Base-by-base conservation (phyloP, 2,329 filamentous ascomycete genomes). In the Stylonectria norvegica region DNA sequence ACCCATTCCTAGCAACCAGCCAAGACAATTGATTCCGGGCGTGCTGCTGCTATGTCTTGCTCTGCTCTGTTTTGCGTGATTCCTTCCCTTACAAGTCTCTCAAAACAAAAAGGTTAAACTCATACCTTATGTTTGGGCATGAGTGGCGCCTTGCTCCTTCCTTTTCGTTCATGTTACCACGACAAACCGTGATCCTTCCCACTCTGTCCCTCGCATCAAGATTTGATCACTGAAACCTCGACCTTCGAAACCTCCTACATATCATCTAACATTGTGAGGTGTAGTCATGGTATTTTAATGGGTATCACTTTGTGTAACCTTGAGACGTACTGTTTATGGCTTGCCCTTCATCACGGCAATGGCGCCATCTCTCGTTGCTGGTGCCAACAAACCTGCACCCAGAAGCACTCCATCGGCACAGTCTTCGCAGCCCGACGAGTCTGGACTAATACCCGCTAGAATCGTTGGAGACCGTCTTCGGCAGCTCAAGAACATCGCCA, bases 1-100 rank as follows among this genome's bases (percentile, higher is more conserved):
- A 59, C 55, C 52, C 53, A 55, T 56, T 47, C 43, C 47, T 63
- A 64, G 61, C 62, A 61, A 55, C 50, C 50, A 59, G 54, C 56
- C 52, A 45, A 61, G 55, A 60, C 57, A 65, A 63, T 60, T 59
- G 50, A 64, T 61, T 59, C 52, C 56, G 61, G 57, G 57, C 55
- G 50, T 53, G 56, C 56, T 59, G 55, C 46, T 56, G 52, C 53
- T 55, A 49, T 40, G 47, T 31, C 28, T 12, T 8, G 22, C 7
- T 25, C 12, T 7, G 12, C 22, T 25, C 22, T 25, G 8, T 25
- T 25, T 25, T 25, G 8, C 22, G 7, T 25, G 22, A 7, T 8
- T 25, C 8, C 22, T 12, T 25, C 12, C 22, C 22, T 25, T 25
- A 25, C 22, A 8, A 25, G 12, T 25, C 22, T 18, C n/a, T n/a